These are phyloP conservation scores for Chernovozyma aurita DNA, from an alignment of 1,139 yeast genomes.

Conservation along the genomic window DNA sequence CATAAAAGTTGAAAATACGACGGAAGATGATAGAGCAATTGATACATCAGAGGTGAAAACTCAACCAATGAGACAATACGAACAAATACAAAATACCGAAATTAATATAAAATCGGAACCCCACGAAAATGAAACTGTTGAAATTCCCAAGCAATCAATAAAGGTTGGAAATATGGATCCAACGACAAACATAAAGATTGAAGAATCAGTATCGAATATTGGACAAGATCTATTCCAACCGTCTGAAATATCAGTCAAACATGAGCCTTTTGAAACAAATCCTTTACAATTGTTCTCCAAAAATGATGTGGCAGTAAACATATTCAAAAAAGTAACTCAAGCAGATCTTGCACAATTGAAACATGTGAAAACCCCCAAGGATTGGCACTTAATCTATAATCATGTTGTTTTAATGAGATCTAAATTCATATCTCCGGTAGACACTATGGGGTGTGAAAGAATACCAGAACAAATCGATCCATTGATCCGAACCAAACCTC, in stretches of 20 bases:
- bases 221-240: no score
- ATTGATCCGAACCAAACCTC: constrained; percentile 27
- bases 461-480: constrained; percentile 51
- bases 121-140: no score
- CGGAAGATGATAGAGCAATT: background rate
- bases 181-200: no score
- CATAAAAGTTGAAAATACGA: background rate
- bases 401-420: constrained; percentile 64
- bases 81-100: no score
- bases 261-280: constrained; percentile 2
- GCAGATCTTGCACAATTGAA: constrained; percentile 1
- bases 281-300: constrained; percentile 4
- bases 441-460: constrained; percentile 80
- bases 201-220: no score
- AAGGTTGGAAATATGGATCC: no score
- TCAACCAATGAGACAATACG: no score
- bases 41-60: no score
- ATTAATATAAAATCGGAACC: no score
- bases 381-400: constrained; percentile 55
- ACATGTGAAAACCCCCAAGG: constrained; percentile 26
- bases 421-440: constrained; percentile 73
- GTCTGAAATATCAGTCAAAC: no score
- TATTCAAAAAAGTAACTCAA: constrained; percentile 3
- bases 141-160: no score
- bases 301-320: constrained; percentile 4